Conservation (phyloP, 805 yeast genomes). For the Myxozyma vanderwaltii region DNA sequence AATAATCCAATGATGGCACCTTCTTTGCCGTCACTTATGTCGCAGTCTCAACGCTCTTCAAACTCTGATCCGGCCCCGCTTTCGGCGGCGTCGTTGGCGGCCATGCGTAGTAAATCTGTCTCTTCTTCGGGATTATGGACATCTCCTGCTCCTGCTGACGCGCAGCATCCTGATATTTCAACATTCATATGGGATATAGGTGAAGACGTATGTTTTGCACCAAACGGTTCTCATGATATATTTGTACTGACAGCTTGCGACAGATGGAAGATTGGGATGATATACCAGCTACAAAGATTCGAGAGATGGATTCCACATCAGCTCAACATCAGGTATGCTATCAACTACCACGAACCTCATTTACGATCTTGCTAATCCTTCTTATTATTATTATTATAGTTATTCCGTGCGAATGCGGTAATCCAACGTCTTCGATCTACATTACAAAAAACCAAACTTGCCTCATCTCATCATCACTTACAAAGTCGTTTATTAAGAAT, state of each 20-base stretch:
- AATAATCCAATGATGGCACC: background rate
- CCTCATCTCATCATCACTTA: conserved; percentile 36
- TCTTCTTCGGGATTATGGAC: conserved; percentile 3
- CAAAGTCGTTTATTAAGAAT: conserved; percentile 49
- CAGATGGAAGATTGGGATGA: conserved; percentile 30
- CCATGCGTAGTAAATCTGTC: background rate
- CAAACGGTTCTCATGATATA: background rate
- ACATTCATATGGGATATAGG: background rate
- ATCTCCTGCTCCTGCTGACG: background rate
- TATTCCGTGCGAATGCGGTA: conserved; percentile 23
- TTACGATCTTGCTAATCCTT: too few relatives aligned
- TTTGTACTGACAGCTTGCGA: background rate
- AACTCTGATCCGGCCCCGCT: background rate
- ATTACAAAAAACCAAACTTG: conserved; percentile 9
- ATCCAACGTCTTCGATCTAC: conserved; percentile 18
- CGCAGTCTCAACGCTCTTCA: background rate
- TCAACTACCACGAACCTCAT: too few relatives aligned
- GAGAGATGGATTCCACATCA: conserved; percentile 18
- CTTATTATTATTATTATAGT: background rate
- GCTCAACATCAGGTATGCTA: conserved; percentile 24
- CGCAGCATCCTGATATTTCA: background rate
- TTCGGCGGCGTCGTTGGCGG: background rate
- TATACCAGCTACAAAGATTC: conserved; percentile 15
- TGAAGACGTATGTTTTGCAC: conserved; percentile 6
- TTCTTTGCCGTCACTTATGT: background rate